These are phyloP conservation scores for Tylopilus plumbeoviolaceoides DNA, from an alignment of 768 basidiomycete species.

Conservation along the genomic window DNA sequence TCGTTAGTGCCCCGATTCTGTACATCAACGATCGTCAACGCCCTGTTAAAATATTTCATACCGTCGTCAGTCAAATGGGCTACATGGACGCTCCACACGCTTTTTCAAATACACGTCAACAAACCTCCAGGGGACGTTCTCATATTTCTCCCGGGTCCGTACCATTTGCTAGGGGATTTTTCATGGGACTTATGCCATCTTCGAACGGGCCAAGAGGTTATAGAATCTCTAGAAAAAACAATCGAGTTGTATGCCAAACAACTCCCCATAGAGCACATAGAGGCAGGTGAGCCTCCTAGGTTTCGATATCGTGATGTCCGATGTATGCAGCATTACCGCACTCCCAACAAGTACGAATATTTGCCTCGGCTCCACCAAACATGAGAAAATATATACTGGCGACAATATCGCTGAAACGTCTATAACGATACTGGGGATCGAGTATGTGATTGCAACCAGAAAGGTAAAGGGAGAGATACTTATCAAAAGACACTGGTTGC, in stretches of 20 bases:
- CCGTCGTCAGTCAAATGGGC: slow-evolving; percentile 68
- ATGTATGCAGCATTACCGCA: slow-evolving; percentile 87
- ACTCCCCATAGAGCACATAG: slow-evolving; percentile 54
- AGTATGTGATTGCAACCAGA: slow-evolving; percentile 94
- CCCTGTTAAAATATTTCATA: slow-evolving; percentile 81
- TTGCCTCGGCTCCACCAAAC: slow-evolving; percentile 57
- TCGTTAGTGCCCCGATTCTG: slow-evolving; percentile 72
- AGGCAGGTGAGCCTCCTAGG: slow-evolving; percentile 55
- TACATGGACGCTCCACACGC: slow-evolving; percentile 87
- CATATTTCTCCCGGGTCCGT: slow-evolving; percentile 82
- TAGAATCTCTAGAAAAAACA: slow-evolving; percentile 79
- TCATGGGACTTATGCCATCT: neutral
- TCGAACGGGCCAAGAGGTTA: slow-evolving; percentile 85
- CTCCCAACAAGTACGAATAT: slow-evolving; percentile 74
- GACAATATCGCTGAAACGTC: slow-evolving; percentile 99
- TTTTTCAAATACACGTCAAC: slow-evolving; percentile 89
- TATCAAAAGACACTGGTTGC: slow-evolving; percentile 65
- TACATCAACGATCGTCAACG: slow-evolving; percentile 94
- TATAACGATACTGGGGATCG: slow-evolving; percentile 94
- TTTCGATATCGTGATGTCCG: slow-evolving; percentile 68
- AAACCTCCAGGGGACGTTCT: slow-evolving; percentile 83
- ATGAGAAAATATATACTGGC: slow-evolving; percentile 90
- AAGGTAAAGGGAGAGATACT: slow-evolving; percentile 92
- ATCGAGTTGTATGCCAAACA: slow-evolving; percentile 65
- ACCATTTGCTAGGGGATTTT: neutral